Evolutionary conservation across 2,329 filamentous ascomycete species (phyloP).

Genomic region (Verticillium nonalfalfae): DNA sequence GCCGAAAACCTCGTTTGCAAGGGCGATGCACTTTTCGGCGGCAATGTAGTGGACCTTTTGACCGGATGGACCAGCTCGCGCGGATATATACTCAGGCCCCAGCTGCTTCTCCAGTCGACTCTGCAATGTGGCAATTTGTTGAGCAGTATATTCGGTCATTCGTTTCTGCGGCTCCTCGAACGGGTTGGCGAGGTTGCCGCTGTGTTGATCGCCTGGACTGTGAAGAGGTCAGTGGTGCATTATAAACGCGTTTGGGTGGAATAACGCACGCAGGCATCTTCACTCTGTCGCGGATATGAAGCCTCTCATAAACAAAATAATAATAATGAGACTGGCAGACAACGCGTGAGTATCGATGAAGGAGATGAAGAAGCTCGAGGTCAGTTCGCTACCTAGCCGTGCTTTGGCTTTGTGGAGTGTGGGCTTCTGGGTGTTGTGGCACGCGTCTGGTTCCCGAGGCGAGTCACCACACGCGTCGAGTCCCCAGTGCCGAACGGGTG

Average conservation of each 20-base stretch:
- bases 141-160: constrained; percentile 78
- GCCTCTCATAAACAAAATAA: not conserved
- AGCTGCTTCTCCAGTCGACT: constrained; percentile 85
- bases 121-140: constrained; percentile 83
- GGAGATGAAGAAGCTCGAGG: not conserved
- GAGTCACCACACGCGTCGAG: constrained; percentile 6
- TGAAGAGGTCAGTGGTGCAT: constrained; percentile 5
- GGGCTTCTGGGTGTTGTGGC: not conserved
- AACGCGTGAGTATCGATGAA: too few species aligned
- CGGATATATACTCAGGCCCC: constrained; percentile 91
- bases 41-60: constrained; percentile 88
- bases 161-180: constrained; percentile 68
- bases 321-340: not conserved
- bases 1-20: constrained; percentile 92
- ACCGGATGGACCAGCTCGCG: constrained; percentile 74
- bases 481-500: constrained; percentile 5
- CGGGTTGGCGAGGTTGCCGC: constrained; percentile 58
- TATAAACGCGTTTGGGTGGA: constrained; percentile 4
- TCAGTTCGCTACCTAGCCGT: not conserved
- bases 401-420: not conserved
- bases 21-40: constrained; percentile 93
- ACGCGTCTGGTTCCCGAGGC: constrained; percentile 3
- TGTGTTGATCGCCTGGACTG: constrained; percentile 67
- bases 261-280: constrained; percentile 38
- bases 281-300: not conserved